Base-by-base conservation (phyloP, 1,139 yeast genomes). In the Suhomyces choctaworum region DNA sequence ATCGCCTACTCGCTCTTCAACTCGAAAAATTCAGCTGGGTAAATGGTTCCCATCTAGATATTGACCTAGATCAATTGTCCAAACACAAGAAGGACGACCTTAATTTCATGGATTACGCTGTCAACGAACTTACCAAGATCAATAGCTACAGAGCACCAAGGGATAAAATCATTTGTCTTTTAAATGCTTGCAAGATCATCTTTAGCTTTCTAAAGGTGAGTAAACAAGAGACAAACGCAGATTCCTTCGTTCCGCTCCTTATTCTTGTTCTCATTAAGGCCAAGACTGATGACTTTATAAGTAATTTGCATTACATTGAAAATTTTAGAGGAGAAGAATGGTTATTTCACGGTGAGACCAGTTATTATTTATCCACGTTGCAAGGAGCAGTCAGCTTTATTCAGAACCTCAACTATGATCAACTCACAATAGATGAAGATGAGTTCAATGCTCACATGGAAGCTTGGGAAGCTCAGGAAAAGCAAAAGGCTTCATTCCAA, bases 141-240 rank as follows among this genome's bases (percentile, higher is more conserved):
- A 85, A 86, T 56, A 73, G 77, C 37, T 94, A 84, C 57, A 76
- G 95, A 50, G 94, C 97, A 0, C 98, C 98, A 8, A 70, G 98
- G 37, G 98, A 94, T 54, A 94, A 94, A 54, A 82, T 89, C 44
- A 88, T 92, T 30, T 92, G 98, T 56, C 71, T 92, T 7, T 68
- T 94, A 41, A 94, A 94, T 61, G 81, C 94, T 39, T 90, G 97
- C 56, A 92, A 92, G 58, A 90, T 92, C 11, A 82, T 94, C 7
- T 89, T 89, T 66, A 95, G 96, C 12, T 70, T 87, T 37, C 73
- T 94, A 37, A 80, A 89, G 46, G 84, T 82, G 38, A 75, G 77
- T 25, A 83, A 81, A 37, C 67, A 69, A 40, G 95, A 87, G 50
- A 67, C 76, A 2, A 90, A 90, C 47, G 99, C 99, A 0, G 99